Evolutionary conservation across 176 grass and related monocot species (phyloP), one percentile per base, ranked within the genome.

Genomic region (Eragrostis curvula): DNA sequence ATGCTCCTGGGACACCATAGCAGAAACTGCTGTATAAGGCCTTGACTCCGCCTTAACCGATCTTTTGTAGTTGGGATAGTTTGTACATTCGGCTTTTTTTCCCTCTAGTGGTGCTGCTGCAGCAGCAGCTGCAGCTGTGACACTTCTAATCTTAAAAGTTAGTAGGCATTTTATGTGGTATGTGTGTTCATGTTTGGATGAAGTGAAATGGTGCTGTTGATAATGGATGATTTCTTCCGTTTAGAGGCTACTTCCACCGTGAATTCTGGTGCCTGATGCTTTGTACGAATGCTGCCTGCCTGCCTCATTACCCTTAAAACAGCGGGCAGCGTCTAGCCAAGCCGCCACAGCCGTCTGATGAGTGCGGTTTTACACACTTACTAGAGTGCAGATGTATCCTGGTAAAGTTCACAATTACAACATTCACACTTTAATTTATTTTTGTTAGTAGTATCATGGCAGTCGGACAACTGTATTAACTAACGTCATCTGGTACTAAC

Each of bases 51-150:
- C 52, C 70, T 36, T 36, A 71, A 66, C 29, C 32, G 32, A 81
- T 71, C 57, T 55, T 85, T 85, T 71, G 71, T 79, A 64, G 84
- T 73, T 50, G 81, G 63, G 77, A 85, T 89, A 81, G 84, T 51
- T 74, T 90, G 83, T 90, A 86, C 68, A 86, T 83, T 74, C 63
- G 57, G 24, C 24, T 6, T 21, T 0, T 30, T 13, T 60, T 72
- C 45, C 45, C 59, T 78, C 21, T 40, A 78, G 45, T 74, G 42
- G 42, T 23, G 32, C 50, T 50, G 46, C 25, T 60, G 23, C 10
- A 81, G 63, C 53, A 36, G 32, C 32, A 62, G 63, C 36, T 70
- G 61, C 62, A 61, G 69, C 24, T 72, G 58, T 83, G 45, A 11
- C n/a, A 66, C 24, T 77, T 74, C 61, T 74, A 47, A 59, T 85